Conservation (phyloP, 345 rosid species). For the Brassica rapa region DNA sequence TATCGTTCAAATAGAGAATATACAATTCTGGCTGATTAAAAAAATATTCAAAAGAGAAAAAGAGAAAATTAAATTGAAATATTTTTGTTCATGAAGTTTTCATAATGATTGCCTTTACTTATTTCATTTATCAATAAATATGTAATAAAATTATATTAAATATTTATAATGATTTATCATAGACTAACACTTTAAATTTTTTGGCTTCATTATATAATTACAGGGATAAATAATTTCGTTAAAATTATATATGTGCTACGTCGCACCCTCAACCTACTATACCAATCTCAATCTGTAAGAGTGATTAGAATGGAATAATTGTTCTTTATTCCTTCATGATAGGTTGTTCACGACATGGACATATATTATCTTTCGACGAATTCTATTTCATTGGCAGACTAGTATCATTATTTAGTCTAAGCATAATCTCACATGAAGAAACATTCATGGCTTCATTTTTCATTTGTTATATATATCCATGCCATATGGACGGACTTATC, state of each 20-base stretch:
- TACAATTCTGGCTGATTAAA: background rate
- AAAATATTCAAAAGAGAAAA: background rate
- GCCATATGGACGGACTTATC: too few relatives aligned
- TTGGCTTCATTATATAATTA: background rate
- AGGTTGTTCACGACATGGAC: background rate
- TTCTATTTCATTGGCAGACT: background rate
- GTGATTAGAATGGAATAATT: background rate
- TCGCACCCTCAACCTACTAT: background rate
- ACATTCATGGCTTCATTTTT: background rate
- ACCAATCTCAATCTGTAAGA: background rate
- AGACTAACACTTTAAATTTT: background rate
- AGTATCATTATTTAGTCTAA: background rate
- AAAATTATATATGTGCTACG: background rate
- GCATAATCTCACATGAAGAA: background rate
- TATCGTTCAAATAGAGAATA: background rate
- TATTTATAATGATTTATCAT: background rate
- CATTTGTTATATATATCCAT: too few relatives aligned
- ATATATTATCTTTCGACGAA: too few relatives aligned
- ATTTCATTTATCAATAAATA: background rate
- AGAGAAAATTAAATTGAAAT: background rate
- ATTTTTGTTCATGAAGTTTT: background rate
- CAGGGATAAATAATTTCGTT: background rate
- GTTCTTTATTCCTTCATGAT: too few relatives aligned
- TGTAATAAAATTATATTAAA: background rate
- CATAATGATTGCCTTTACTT: background rate